These are phyloP conservation scores for Pseudogymnoascus sp. DNA, from an alignment of 2,329 filamentous ascomycete species.

Conservation along the genomic window DNA sequence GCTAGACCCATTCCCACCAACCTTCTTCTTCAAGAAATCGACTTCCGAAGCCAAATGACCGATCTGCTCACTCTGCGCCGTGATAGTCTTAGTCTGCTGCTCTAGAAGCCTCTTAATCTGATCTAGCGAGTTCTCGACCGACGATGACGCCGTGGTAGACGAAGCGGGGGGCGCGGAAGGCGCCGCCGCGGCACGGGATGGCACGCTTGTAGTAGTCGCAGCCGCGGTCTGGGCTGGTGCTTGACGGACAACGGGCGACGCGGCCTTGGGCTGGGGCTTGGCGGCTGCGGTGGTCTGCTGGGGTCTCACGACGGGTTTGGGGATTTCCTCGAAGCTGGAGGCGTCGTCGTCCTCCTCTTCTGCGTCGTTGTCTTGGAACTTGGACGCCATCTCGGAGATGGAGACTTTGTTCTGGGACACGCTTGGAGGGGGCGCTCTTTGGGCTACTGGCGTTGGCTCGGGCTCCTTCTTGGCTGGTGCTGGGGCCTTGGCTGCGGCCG, in stretches of 20 bases:
- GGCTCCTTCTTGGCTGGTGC: slow-evolving; percentile 43
- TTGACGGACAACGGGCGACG: slow-evolving; percentile 29
- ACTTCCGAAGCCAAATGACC: slow-evolving; percentile 61
- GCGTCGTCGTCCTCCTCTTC: slow-evolving; percentile 50
- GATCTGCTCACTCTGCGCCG: slow-evolving; percentile 69
- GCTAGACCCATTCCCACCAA: slow-evolving; percentile 42
- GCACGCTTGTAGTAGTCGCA: slow-evolving; percentile 24
- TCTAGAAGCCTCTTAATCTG: slow-evolving; percentile 73
- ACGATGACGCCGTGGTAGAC: slow-evolving; percentile 29
- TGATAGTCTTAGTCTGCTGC: slow-evolving; percentile 69
- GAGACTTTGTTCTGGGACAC: slow-evolving; percentile 81
- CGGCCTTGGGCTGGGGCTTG: slow-evolving; percentile 34
- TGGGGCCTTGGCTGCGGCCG: slow-evolving; percentile 36
- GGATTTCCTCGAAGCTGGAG: slow-evolving; percentile 80
- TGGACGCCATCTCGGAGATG: slow-evolving; percentile 75
- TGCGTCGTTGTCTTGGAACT: slow-evolving; percentile 67
- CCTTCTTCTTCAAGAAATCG: slow-evolving; percentile 70
- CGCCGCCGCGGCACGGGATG: slow-evolving; percentile 14
- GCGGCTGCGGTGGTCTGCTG: slow-evolving; percentile 28
- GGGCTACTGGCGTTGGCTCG: slow-evolving; percentile 41
- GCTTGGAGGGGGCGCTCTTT: slow-evolving; percentile 50
- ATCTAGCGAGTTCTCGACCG: slow-evolving; percentile 57
- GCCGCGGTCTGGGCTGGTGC: slow-evolving; percentile 19
- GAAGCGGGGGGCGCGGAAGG: slow-evolving; percentile 29
- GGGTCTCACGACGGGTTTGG: slow-evolving; percentile 61